Conservation (phyloP, 441 rosid species). For the Populus hybrid region DNA sequence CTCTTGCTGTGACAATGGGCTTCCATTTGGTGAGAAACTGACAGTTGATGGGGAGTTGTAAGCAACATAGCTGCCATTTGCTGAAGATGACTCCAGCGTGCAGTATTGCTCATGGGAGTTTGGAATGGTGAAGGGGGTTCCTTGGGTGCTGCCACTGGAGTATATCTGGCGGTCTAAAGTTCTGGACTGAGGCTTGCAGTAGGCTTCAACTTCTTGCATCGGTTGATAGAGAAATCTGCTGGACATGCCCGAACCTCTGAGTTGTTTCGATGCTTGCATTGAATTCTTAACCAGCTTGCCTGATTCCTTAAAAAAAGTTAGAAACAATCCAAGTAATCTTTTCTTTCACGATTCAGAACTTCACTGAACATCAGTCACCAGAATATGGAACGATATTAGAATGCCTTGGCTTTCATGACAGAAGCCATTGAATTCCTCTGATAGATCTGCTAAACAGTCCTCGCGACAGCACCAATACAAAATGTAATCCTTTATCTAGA, state of each 20-base stretch:
- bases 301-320: background rate
- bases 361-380: background rate
- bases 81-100: conserved; percentile 64
- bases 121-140: conserved; percentile 29
- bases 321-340: conserved; percentile 3
- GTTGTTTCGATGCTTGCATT: conserved; percentile 37
- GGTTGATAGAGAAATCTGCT: conserved; percentile 35
- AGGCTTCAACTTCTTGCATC: conserved; percentile 38
- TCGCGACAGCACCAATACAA: background rate
- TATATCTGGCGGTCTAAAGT: conserved; percentile 25
- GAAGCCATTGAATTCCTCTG: background rate
- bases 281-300: conserved; percentile 7
- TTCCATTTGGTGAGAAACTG: conserved; percentile 44
- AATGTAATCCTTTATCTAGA: background rate
- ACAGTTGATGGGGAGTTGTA: conserved; percentile 43
- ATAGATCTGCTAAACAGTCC: background rate
- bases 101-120: conserved; percentile 45
- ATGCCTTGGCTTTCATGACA: background rate
- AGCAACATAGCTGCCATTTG: conserved; percentile 26
- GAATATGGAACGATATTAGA: conserved; percentile 3
- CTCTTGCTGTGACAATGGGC: conserved; percentile 49
- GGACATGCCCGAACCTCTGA: conserved; percentile 38
- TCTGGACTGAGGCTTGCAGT: conserved; percentile 41
- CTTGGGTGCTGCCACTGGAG: conserved; percentile 27
- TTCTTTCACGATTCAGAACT: background rate